Percentiles rank a stretch among this genome's conserved stretches.
Conservation (phyloP, 208 protist genomes). For the Crithidia sp. region DNA sequence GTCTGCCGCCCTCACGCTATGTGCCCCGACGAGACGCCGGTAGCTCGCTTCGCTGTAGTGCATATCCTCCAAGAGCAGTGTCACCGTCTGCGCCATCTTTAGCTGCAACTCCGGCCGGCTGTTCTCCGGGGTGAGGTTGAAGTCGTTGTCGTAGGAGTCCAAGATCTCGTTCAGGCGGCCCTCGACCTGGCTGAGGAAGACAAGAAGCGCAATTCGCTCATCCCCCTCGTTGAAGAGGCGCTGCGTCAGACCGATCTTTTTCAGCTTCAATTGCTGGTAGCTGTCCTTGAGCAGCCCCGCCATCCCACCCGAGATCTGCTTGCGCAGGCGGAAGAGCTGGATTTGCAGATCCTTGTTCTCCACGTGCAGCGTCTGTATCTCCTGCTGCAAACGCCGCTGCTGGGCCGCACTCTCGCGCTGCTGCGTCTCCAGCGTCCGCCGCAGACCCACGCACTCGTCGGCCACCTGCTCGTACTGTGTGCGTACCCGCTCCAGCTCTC, state of each 20-base stretch:
- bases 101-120: slow-evolving; percentile 32
- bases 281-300: slow-evolving; percentile 66
- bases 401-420: slow-evolving; percentile 26
- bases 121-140: slow-evolving; percentile 48
- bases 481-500: slow-evolving; percentile 71
- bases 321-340: slow-evolving; percentile 83
- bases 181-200: slow-evolving; percentile 86
- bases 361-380: slow-evolving; percentile 66
- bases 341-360: slow-evolving; percentile 92
- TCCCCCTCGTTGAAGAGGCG: slow-evolving; percentile 84
- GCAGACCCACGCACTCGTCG: slow-evolving; percentile 52
- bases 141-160: slow-evolving; percentile 83
- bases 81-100: slow-evolving; percentile 54
- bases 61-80: slow-evolving; percentile 88
- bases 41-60: slow-evolving; percentile 82
- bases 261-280: slow-evolving; percentile 77
- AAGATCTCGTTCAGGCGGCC: slow-evolving; percentile 84
- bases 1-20: not conserved
- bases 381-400: slow-evolving; percentile 46
- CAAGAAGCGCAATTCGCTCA: slow-evolving; percentile 73
- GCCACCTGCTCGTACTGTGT: slow-evolving; percentile 65
- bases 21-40: slow-evolving; percentile 54
- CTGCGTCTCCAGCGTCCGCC: slow-evolving; percentile 43
- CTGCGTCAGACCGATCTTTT: slow-evolving; percentile 74
- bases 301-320: slow-evolving; percentile 72